Evolutionary conservation across 2,329 filamentous ascomycete species (phyloP), one percentile per base, ranked within the genome.

Genomic region (Epichloe bromicola): DNA sequence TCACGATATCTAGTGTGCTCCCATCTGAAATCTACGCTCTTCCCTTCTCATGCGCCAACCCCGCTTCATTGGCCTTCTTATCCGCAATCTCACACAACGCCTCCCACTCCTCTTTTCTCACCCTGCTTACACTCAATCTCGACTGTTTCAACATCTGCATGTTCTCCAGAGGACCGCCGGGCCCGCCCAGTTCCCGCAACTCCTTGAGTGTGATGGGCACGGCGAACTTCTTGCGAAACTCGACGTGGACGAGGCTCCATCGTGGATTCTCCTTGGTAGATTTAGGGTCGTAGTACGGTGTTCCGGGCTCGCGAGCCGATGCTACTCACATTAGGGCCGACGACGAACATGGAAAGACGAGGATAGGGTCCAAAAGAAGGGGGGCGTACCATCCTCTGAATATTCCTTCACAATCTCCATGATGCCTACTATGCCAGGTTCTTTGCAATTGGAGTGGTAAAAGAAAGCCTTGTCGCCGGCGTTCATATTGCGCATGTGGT

Each of bases 401-500:
- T 88, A 85, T 63, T 95, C 90, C 56, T 80, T 76, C 15, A 94
- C 89, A 55, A 98, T 86, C 61, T 93, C 86, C 85, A 95, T 90
- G 17, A 84, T 79, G 2, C 90, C 90, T 1, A 84, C 88, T 46
- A 97, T 88, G 2, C 87, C 91, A 0, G 90, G 89, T 23, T 84
- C 79, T 64, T 94, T 95, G 69, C 87, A 93, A 61, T 93, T 95
- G 45, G 87, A 95, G 68, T 96, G 91, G 64, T 97, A 97, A 71
- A 98, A 97, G 70, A 98, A 97, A 26, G 89, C 90, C 34, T 90
- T 74, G 63, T 98, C 93, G 48, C 90, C 90, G 51, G 83, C 82
- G 60, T 87, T 89, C 93, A 98, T 98, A 8, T 82, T 79, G 33
- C 87, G 80, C 70, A 98, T 83, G 64, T 96, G 88, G 62, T 96